These are phyloP conservation scores for Aspergillus pseudoglaucus DNA, from an alignment of 2,329 filamentous ascomycete genomes.

Conservation along the genomic window DNA sequence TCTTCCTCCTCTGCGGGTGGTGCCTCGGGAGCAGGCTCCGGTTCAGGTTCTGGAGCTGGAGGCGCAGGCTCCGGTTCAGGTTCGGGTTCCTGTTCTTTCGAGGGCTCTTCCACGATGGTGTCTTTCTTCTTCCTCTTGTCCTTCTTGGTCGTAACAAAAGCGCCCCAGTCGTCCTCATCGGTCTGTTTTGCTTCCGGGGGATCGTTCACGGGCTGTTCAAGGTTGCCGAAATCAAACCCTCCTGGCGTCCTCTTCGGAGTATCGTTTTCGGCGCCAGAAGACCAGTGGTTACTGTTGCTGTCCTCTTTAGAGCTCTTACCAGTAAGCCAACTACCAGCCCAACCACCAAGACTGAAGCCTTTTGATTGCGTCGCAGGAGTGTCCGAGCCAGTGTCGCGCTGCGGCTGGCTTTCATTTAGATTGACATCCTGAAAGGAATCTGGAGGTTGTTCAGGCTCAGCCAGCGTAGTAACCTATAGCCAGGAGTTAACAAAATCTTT, in stretches of 20 bases:
- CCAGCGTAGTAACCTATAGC: constrained; percentile 8
- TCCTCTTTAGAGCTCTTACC: constrained; percentile 43
- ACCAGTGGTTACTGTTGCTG: constrained; percentile 36
- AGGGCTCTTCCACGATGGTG: constrained; percentile 15
- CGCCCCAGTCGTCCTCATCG: constrained; percentile 33
- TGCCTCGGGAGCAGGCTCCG: constrained; percentile 5
- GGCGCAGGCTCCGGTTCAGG: constrained; percentile 3
- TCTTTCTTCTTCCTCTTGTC: constrained; percentile 45
- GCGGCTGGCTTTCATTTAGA: constrained; percentile 54
- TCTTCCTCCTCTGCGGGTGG: neutral
- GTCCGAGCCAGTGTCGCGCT: constrained; percentile 52
- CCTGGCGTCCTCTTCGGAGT: constrained; percentile 22
- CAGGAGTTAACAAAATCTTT: neutral
- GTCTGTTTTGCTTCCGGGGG: constrained; percentile 37
- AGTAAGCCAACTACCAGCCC: constrained; percentile 57
- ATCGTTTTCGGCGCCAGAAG: constrained; percentile 12
- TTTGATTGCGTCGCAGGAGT: constrained; percentile 26
- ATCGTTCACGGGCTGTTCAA: constrained; percentile 33
- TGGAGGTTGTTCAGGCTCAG: constrained; percentile 29
- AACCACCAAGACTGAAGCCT: constrained; percentile 47
- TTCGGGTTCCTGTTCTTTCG: constrained; percentile 13
- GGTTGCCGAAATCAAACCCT: constrained; percentile 40
- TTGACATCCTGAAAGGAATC: constrained; percentile 65
- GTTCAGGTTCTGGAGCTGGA: constrained; percentile 17
- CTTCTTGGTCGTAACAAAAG: constrained; percentile 31